A percentile compares a stretch with the other conserved stretches of the same genome.
phyloP scores from a whole-genome alignment of 495 filamentous ascomycete species.

The Hyaloscypha finlandica region DNA sequence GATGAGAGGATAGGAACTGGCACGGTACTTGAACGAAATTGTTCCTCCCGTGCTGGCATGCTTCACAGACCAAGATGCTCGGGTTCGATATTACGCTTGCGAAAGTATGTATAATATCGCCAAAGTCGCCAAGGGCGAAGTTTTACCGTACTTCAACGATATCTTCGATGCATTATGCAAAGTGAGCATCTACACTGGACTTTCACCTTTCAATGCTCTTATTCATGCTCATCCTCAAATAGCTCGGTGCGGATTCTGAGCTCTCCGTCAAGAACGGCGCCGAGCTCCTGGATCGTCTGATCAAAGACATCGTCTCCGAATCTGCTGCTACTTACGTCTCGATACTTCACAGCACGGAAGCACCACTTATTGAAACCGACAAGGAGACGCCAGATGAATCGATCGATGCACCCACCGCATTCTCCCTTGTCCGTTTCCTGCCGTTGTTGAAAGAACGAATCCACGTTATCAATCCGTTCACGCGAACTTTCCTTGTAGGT shows the following conservation, averaged over 20 bases:
- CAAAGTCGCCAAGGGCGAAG: constrained; percentile 98
- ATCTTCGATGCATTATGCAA: constrained; percentile 98
- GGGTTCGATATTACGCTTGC: constrained; percentile 98
- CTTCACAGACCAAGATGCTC: constrained; percentile 96
- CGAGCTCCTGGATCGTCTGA: constrained; percentile 90
- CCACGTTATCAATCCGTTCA: constrained; percentile 90
- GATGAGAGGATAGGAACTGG: constrained; percentile 65
- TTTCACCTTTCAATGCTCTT: not conserved
- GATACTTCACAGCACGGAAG: constrained; percentile 64
- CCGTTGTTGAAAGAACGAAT: constrained; percentile 92
- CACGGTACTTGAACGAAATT: constrained; percentile 86
- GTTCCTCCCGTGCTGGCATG: constrained; percentile 98
- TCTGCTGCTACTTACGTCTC: constrained; percentile 95
- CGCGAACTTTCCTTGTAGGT: constrained; percentile 89
- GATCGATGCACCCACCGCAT: constrained; percentile 75
- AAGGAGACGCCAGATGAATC: constrained; percentile 51
- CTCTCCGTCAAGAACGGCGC: constrained; percentile 98
- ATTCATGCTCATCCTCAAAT: constrained; percentile 18
- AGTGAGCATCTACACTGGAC: constrained; percentile 50
- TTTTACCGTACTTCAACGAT: constrained; percentile 93
- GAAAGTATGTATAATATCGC: constrained; percentile 99
- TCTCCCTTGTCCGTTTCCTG: constrained; percentile 89
- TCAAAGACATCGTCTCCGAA: constrained; percentile 98
- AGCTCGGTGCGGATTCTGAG: constrained; percentile 96
- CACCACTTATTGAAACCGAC: constrained; percentile 47